phyloP scores from a whole-genome alignment of 768 basidiomycete genomes.

The Lentinula sp. region DNA sequence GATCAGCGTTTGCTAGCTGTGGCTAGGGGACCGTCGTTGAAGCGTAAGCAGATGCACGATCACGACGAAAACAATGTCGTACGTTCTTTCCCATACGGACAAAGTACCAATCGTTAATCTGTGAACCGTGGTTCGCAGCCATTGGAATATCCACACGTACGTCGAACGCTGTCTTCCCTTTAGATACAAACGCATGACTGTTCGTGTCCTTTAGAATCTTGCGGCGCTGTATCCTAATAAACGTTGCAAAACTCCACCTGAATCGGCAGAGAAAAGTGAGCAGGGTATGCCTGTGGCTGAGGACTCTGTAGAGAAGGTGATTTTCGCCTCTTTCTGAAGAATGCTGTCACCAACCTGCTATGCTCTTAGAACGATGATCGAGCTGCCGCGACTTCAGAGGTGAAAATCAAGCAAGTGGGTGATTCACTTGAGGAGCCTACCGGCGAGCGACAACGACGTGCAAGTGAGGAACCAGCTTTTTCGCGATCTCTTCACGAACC shows the following conservation, averaged over 20 bases:
- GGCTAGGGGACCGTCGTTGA: slow-evolving; percentile 1
- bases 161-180: background rate
- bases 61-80: slow-evolving; percentile 8
- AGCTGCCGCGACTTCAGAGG: background rate
- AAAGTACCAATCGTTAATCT: background rate
- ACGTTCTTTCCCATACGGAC: background rate
- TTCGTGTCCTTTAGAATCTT: background rate
- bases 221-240: slow-evolving; percentile 16
- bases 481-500: background rate
- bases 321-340: background rate
- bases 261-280: slow-evolving; percentile 11
- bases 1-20: background rate
- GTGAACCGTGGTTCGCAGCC: background rate
- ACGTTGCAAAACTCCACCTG: slow-evolving; percentile 37
- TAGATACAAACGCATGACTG: background rate
- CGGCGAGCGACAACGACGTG: background rate
- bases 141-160: slow-evolving; percentile 6
- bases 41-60: slow-evolving; percentile 10
- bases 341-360: background rate
- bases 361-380: background rate
- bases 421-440: background rate
- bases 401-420: background rate
- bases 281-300: background rate
- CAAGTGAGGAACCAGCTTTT: background rate
- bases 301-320: background rate